phyloP scores from a whole-genome alignment of 176 grass and related monocot genomes.

The Carex scoparia region DNA sequence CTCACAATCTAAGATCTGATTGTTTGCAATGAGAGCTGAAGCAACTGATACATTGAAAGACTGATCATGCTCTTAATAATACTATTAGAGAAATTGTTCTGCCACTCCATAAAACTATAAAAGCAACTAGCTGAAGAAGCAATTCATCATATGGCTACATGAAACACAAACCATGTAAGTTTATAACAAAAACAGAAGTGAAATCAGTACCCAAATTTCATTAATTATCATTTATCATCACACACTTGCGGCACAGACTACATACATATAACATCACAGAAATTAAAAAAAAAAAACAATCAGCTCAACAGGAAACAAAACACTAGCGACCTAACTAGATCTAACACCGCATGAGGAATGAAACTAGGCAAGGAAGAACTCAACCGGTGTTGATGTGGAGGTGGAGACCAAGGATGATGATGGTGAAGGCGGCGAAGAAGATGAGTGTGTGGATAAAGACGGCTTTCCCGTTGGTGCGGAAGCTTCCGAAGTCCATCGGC shows the following conservation, averaged over 20 bases:
- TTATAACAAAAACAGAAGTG: neutral
- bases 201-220: neutral
- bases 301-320: too few species aligned
- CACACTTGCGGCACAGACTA: neutral
- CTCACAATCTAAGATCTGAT: neutral
- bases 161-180: neutral
- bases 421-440: constrained; percentile 69
- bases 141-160: too few species aligned
- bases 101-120: neutral
- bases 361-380: neutral
- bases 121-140: neutral
- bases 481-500: constrained; percentile 55
- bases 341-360: neutral
- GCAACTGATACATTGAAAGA: neutral
- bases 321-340: neutral
- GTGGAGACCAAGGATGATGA: constrained; percentile 62
- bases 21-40: neutral
- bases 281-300: too few species aligned
- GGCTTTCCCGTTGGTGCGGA: constrained; percentile 73
- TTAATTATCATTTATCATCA: neutral
- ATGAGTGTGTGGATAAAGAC: constrained; percentile 74
- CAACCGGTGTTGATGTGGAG: constrained; percentile 67
- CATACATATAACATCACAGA: too few species aligned
- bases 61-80: neutral
- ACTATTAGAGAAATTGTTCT: neutral